Evolutionary conservation across 129 eudicot species (phyloP), one percentile per base, ranked within the genome.

Genomic region (Erigeron canadensis): DNA sequence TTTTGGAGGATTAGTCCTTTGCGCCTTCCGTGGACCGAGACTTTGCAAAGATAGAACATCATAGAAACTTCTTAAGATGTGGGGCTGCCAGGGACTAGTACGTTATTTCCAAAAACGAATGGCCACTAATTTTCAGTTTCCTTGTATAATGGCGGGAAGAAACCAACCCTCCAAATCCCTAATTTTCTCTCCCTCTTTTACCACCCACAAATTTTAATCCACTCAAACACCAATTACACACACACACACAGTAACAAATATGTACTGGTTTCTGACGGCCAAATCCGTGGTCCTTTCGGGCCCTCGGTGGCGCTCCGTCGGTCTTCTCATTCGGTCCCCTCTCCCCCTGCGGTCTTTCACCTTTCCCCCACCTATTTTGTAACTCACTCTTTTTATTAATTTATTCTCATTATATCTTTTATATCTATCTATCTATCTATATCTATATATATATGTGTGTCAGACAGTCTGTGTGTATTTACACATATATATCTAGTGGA

Each of bases 231-330:
- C 3, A 28, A 28, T 3, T 28, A 28, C 34, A 28, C 34, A 28
- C 34, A 28, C 34, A 28, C 51, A 45, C 12, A 45, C 51, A 45
- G 43, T 10, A 8, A 22, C 65, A 8, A 67, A 28, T 44, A 85
- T 85, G 95, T 80, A 78, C 76, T 63, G 88, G 89, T 45, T 81
- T 5, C 40, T 81, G 7, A 65, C 81, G 45, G 81, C 89, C 38
- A 84, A 79, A 59, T 75, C 77, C 81, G 75, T 78, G 71, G 86
- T 78, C 72, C 60, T 78, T 50, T 57, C 85, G 57, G 69, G 78
- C 41, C 90, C 84, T 8, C 84, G 84, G 48, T 88, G 89, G 89
- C 97, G 97, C 44, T 81, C 88, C 28, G 46, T 88, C 50, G 80
- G 85, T 75, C 83, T 82, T 61, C 78, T 86, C 65, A 75, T 75